Evolutionary conservation across 345 rosid genomes (phyloP).

Genomic region (Rhizophora mangle): DNA sequence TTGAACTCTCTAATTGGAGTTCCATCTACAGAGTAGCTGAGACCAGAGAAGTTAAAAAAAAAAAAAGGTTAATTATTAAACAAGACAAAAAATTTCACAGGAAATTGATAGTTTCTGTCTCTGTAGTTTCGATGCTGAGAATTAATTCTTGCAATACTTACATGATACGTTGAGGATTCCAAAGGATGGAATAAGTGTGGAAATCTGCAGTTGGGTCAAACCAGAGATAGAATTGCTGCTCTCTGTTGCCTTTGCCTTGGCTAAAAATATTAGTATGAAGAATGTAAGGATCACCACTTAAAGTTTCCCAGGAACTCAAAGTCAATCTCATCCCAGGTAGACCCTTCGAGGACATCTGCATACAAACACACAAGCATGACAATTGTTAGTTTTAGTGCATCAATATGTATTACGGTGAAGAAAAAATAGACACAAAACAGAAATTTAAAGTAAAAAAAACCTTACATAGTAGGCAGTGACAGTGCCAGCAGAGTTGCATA

Average conservation of each 20-base stretch:
- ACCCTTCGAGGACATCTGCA: conserved; percentile 2
- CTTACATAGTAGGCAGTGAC: conserved; percentile 58
- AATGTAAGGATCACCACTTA: conserved; percentile 63
- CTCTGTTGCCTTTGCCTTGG: conserved; percentile 59
- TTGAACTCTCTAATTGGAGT: conserved; percentile 67
- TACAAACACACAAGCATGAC: not conserved
- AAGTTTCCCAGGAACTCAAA: conserved; percentile 58
- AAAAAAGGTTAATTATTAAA: no score
- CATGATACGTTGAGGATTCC: conserved; percentile 15
- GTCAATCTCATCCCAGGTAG: conserved; percentile 66
- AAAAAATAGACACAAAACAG: not conserved
- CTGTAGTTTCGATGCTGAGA: not conserved
- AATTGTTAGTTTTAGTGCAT: not conserved
- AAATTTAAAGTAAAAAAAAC: not conserved
- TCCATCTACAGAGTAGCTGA: conserved; percentile 53
- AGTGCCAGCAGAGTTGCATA: conserved; percentile 61
- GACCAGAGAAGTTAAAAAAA: no score
- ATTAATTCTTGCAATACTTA: not conserved
- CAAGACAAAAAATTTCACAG: not conserved
- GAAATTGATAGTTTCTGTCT: not conserved
- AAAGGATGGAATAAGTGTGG: conserved; percentile 17
- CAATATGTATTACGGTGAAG: not conserved
- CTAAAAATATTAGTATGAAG: conserved; percentile 57
- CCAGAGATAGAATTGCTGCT: conserved; percentile 56
- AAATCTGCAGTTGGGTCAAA: conserved; percentile 17